A percentile compares a stretch with the other conserved stretches of the same genome.
These are phyloP conservation scores for Psilocybe mexicana DNA, from an alignment of 1,284 basidiomycete species.

Conservation along the genomic window DNA sequence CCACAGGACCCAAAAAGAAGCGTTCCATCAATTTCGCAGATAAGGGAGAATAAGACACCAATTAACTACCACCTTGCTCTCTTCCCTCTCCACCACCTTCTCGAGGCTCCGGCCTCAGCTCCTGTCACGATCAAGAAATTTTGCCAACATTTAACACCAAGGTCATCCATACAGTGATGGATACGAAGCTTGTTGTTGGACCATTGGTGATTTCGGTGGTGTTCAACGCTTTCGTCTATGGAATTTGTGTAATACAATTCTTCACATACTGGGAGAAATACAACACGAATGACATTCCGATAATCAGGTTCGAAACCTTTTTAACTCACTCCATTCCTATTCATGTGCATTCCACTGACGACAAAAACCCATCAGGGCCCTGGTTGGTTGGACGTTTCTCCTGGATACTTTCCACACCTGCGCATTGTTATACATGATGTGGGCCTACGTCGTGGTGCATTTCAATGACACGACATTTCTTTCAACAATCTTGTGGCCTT, in stretches of 20 bases:
- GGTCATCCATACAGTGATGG: background rate
- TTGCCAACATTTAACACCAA: background rate
- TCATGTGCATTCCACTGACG: no score
- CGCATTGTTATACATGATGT: slow-evolving; percentile 33
- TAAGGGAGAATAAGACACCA: background rate
- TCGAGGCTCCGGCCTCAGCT: background rate
- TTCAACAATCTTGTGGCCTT: slow-evolving; percentile 31
- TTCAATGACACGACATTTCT: slow-evolving; percentile 29
- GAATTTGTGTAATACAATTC: slow-evolving; percentile 28
- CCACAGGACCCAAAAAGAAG: background rate
- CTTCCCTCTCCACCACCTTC: background rate
- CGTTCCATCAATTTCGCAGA: background rate
- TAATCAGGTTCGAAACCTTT: slow-evolving; percentile 17
- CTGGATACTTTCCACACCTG: slow-evolving; percentile 34
- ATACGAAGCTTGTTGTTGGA: slow-evolving; percentile 19
- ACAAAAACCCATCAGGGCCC: slow-evolving; percentile 17
- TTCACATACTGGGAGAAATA: slow-evolving; percentile 24
- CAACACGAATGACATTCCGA: slow-evolving; percentile 19
- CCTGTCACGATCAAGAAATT: background rate
- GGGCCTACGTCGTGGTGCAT: slow-evolving; percentile 33
- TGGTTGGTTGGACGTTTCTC: slow-evolving; percentile 34
- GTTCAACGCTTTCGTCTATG: slow-evolving; percentile 26
- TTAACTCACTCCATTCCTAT: no score
- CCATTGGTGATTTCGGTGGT: slow-evolving; percentile 24
- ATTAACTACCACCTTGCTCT: background rate